Evolutionary conservation across 163 green algal genomes (phyloP), one percentile per base, ranked within the genome.

Genomic region (Coccomyxa subellipsoidea): DNA sequence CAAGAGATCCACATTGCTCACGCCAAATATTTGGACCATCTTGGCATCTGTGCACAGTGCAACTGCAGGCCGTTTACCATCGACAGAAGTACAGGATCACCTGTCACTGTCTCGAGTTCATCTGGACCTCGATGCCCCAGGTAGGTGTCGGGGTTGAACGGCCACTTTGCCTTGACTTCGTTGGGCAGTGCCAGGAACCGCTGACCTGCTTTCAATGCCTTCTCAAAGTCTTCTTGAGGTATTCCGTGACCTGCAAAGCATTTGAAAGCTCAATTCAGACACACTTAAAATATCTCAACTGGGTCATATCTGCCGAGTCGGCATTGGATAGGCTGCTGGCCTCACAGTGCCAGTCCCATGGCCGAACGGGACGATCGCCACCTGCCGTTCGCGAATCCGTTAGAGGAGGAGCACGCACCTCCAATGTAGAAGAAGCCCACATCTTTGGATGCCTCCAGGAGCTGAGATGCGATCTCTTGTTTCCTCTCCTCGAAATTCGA

Each of bases 381-480:
- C 15, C 47, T 59, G 47, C 47, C 40, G 5, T 23, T 59, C 47
- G 21, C 47, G 4, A 18, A 8, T 27, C 47, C 47, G 3, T 18
- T 2, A 18, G 15, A 18, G 23, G 15, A 59, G 4, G 47, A n/a
- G 66, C 32, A 4, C 66, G 29, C n/a, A 84, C 84, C 84, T 2
- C 39, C 73, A 29, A 88, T 82, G 73, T 88, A 88, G 72, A 88
- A 88, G 78, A 85, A 88, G 3, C 84, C 84, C 0, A 84, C 32
- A 15, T 83, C 35, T 1, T n/a, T 69, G 0, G 81, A 73, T 0
- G 84, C 82, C 12, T 76, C 23, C 34, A 81, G 38, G 12, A 88
- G 81, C 69, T 88, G 66, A 32, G 84, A 0, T 1, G 75, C 79
- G 12, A 88, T 86, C 54, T 86, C 79, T 0, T 86, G 29, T 76